Evolutionary conservation across 2,329 filamentous ascomycete species (phyloP).

Genomic region (Nakataea oryzae): DNA sequence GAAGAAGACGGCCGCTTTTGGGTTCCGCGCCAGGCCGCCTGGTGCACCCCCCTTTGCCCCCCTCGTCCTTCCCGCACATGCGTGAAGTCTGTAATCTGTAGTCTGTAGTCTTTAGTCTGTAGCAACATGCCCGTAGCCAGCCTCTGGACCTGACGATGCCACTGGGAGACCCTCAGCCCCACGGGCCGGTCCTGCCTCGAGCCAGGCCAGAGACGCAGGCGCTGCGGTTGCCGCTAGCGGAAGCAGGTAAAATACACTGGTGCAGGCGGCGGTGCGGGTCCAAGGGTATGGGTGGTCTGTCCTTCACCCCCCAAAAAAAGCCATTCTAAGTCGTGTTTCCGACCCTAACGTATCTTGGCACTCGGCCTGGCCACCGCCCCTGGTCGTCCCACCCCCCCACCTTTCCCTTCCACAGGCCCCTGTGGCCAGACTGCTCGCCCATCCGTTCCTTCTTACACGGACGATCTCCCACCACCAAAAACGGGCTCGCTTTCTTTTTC

Average conservation of each 20-base stretch:
- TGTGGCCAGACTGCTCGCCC: conserved; percentile 1
- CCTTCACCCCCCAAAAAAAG: conserved; percentile 26
- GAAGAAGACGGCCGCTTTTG: neutral
- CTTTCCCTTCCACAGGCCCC: conserved; percentile 1
- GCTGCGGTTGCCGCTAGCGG: neutral
- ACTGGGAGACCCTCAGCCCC: no score
- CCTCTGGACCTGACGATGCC: no score
- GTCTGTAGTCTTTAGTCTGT: no score
- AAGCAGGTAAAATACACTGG: neutral
- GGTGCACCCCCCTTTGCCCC: no score
- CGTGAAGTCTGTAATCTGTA: no score
- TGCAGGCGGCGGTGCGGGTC: neutral
- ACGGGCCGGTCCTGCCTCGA: no score
- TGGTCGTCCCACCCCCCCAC: conserved; percentile 11
- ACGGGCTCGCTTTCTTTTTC: neutral
- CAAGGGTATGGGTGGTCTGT: conserved; percentile 25
- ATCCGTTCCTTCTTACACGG: conserved; percentile 6
- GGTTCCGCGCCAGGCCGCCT: no score
- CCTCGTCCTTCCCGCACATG: no score
- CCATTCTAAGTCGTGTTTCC: conserved; percentile 22
- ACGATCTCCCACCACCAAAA: neutral
- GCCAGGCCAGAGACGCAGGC: neutral
- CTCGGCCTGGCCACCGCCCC: conserved; percentile 19
- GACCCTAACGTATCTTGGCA: conserved; percentile 22
- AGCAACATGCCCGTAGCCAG: neutral